Percentiles rank a stretch among this genome's conserved stretches.
Evolutionary conservation across 352 stramenopile species (phyloP).

Genomic region (Globisporangium echinulatum): DNA sequence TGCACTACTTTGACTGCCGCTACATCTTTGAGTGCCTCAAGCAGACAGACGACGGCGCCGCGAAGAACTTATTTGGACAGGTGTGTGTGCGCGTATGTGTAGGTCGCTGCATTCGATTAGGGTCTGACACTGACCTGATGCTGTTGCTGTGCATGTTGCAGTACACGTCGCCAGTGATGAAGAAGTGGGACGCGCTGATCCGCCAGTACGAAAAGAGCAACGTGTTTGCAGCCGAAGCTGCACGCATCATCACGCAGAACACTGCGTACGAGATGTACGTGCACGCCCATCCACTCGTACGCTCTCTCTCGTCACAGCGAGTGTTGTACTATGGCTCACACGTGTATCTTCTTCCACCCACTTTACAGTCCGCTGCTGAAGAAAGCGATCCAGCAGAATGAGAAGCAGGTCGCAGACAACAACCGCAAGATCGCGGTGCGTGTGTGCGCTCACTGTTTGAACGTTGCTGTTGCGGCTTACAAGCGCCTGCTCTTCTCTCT

Average conservation of each 20-base stretch:
- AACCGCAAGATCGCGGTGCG: constrained; percentile 68
- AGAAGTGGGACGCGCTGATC: constrained; percentile 59
- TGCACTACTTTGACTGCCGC: constrained; percentile 81
- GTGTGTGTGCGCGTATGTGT: constrained; percentile 14
- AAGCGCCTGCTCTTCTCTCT: too few species aligned
- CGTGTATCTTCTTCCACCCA: neutral
- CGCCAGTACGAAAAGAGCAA: constrained; percentile 78
- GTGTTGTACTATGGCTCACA: neutral
- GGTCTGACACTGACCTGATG: neutral
- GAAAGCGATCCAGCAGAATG: constrained; percentile 72
- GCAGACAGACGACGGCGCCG: constrained; percentile 45
- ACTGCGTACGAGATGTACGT: constrained; percentile 72
- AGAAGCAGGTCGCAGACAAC: constrained; percentile 77
- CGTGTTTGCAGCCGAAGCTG: constrained; percentile 65
- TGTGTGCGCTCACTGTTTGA: neutral
- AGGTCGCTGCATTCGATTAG: neutral
- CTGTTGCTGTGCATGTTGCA: constrained; percentile 8
- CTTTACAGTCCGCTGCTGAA: constrained; percentile 57
- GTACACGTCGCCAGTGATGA: constrained; percentile 73
- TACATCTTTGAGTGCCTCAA: constrained; percentile 48
- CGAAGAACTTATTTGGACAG: constrained; percentile 77
- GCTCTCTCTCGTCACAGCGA: too few species aligned
- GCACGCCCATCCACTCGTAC: too few species aligned
- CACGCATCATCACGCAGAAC: constrained; percentile 68
- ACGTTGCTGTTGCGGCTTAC: neutral